These are phyloP conservation scores for Cladosporium sphaerospermum DNA, from an alignment of 2,329 filamentous ascomycete genomes.

Conservation along the genomic window DNA sequence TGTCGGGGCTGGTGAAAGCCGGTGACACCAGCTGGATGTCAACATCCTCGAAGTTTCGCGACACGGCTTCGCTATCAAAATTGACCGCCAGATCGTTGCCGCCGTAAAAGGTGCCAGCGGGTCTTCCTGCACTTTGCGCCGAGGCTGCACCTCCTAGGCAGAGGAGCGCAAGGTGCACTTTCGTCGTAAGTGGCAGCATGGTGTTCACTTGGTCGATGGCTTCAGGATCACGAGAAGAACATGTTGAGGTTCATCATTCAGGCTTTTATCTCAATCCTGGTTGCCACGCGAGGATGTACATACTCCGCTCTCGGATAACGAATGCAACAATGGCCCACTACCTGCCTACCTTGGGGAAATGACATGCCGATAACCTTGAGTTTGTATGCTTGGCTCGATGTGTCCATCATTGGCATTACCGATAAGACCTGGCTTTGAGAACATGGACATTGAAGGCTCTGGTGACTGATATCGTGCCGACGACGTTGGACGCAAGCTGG, in stretches of 20 bases:
- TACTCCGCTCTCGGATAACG: not conserved
- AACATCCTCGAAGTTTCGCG: conserved; percentile 25
- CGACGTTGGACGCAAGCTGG: too few relatives aligned
- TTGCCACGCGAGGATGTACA: too few relatives aligned
- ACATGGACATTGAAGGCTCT: not conserved
- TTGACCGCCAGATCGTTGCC: conserved; percentile 2
- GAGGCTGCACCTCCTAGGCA: not conserved
- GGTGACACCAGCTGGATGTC: conserved; percentile 19
- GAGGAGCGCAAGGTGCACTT: not conserved
- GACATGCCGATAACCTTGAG: conserved; percentile 1
- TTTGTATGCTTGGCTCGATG: conserved; percentile 1
- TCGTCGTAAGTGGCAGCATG: not conserved
- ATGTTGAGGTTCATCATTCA: too few relatives aligned
- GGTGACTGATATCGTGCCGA: too few relatives aligned
- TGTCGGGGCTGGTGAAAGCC: conserved; percentile 17
- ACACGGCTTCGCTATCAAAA: conserved; percentile 18
- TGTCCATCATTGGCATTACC: conserved; percentile 7
- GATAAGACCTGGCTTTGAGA: not conserved
- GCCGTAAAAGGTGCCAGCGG: conserved; percentile 4
- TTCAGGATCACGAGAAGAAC: not conserved
- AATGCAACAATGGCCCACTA: conserved; percentile 9
- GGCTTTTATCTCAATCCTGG: too few relatives aligned
- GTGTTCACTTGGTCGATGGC: not conserved
- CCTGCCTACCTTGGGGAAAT: conserved; percentile 1
- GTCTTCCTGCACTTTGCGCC: conserved; percentile 1